phyloP scores from a whole-genome alignment of 1,139 yeast species.

The Zygosaccharomyces pseudobailii region DNA sequence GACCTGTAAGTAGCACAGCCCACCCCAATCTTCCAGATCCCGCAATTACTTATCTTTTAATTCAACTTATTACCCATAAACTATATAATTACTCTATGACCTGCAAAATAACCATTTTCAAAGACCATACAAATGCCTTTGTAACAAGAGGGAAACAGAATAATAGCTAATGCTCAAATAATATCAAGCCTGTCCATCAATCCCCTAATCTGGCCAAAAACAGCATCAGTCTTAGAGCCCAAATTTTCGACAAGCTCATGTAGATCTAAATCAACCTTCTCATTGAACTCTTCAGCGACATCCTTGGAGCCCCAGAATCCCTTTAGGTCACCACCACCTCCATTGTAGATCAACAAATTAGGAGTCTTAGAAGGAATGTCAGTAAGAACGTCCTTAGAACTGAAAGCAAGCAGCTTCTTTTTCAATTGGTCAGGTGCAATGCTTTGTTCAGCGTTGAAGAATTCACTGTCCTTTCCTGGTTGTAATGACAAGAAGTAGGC shows the following conservation, averaged over 20 bases:
- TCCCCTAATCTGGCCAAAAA: conserved; percentile 24
- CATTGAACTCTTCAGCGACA: conserved; percentile 5
- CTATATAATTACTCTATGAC: conserved; percentile 6
- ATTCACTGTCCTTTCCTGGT: conserved; percentile 79
- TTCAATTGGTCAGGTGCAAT: conserved; percentile 84
- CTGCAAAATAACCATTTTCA: conserved; percentile 3
- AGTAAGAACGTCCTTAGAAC: conserved; percentile 61
- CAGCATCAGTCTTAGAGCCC: conserved; percentile 21
- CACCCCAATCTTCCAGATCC: too few relatives aligned
- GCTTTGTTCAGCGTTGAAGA: conserved; percentile 49
- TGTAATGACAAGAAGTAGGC: conserved; percentile 87
- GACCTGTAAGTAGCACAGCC: too few relatives aligned
- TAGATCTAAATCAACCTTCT: conserved; percentile 10
- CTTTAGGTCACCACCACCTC: conserved; percentile 79
- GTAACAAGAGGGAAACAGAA: background rate
- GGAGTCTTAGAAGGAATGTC: conserved; percentile 84
- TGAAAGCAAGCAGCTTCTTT: conserved; percentile 77
- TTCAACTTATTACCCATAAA: background rate
- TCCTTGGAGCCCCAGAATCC: conserved; percentile 54
- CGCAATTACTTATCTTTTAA: background rate
- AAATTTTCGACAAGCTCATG: conserved; percentile 14
- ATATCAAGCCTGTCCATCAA: conserved; percentile 23
- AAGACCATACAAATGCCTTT: background rate
- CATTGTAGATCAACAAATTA: conserved; percentile 84
- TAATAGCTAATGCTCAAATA: conserved; percentile 9